phyloP scores from a whole-genome alignment of 23 red algal genomes.

The Gracilaria gracilis region DNA sequence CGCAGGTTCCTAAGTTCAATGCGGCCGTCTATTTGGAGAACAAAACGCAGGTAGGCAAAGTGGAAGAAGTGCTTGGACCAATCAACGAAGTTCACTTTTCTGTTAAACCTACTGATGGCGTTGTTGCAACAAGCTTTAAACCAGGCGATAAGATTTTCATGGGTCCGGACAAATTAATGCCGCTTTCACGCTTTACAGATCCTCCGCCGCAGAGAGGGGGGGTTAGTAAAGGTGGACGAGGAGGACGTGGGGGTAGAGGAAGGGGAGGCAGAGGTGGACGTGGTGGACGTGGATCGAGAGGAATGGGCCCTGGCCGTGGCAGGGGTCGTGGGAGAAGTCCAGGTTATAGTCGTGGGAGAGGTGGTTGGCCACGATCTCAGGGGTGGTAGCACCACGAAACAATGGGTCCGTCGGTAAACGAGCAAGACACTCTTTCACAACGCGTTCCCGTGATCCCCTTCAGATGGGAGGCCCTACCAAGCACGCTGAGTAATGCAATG shows the following conservation, averaged over 20 bases:
- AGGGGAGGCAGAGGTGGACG: constrained; percentile 46
- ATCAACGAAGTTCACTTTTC: constrained; percentile 88
- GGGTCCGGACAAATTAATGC: constrained; percentile 85
- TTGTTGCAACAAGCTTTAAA: constrained; percentile 87
- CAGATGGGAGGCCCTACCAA: not conserved
- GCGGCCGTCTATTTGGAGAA: constrained; percentile 93
- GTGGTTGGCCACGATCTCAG: constrained; percentile 9
- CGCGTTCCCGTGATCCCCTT: not conserved
- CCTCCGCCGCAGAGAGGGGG: constrained; percentile 38
- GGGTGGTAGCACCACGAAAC: not conserved
- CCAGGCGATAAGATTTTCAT: constrained; percentile 93
- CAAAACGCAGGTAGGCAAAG: constrained; percentile 93
- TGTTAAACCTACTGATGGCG: constrained; percentile 86
- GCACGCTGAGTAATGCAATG: no score
- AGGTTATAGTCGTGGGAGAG: constrained; percentile 11
- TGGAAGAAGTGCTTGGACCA: constrained; percentile 97
- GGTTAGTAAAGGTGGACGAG: constrained; percentile 49
- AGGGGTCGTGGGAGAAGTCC: constrained; percentile 41
- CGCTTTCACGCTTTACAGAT: constrained; percentile 74
- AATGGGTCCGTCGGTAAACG: not conserved
- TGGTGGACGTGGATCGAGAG: constrained; percentile 45
- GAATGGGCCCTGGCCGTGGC: constrained; percentile 38
- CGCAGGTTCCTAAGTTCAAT: constrained; percentile 94
- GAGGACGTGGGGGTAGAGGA: constrained; percentile 51
- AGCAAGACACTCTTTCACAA: not conserved